These are phyloP conservation scores for Citrullus colocynthis DNA, from an alignment of 306 rosid genomes.

Conservation along the genomic window DNA sequence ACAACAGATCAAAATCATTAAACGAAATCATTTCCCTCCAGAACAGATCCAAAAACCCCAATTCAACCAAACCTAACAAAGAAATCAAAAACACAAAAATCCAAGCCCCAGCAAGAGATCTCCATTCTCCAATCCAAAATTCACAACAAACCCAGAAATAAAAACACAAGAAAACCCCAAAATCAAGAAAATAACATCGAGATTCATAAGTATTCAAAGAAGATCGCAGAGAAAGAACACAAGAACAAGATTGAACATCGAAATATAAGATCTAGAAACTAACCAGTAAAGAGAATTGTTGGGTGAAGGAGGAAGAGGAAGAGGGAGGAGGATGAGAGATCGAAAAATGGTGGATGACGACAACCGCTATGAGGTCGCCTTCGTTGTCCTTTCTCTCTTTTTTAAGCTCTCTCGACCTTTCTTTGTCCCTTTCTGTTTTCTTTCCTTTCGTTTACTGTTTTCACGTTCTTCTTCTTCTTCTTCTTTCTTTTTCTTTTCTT, in stretches of 20 bases:
- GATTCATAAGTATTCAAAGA: neutral
- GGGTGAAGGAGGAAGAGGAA: neutral
- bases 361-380: conserved; percentile 2
- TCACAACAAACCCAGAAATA: neutral
- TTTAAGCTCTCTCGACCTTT: conserved; percentile 4
- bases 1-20: neutral
- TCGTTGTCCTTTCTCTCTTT: conserved; percentile 7
- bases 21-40: neutral
- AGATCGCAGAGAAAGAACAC: neutral
- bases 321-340: neutral
- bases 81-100: neutral
- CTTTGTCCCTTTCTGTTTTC: conserved; percentile 4
- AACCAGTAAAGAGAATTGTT: neutral
- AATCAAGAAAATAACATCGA: neutral
- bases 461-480: neutral
- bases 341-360: conserved; percentile 8
- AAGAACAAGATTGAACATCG: neutral
- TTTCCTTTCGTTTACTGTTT: conserved; percentile 7
- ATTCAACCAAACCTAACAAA: neutral
- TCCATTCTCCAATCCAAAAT: neutral
- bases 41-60: neutral
- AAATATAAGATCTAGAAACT: neutral
- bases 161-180: neutral
- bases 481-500: neutral
- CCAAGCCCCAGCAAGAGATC: neutral